Evolutionary conservation across 2,329 filamentous ascomycete species (phyloP).

Genomic region (Monilinia fructicola): DNA sequence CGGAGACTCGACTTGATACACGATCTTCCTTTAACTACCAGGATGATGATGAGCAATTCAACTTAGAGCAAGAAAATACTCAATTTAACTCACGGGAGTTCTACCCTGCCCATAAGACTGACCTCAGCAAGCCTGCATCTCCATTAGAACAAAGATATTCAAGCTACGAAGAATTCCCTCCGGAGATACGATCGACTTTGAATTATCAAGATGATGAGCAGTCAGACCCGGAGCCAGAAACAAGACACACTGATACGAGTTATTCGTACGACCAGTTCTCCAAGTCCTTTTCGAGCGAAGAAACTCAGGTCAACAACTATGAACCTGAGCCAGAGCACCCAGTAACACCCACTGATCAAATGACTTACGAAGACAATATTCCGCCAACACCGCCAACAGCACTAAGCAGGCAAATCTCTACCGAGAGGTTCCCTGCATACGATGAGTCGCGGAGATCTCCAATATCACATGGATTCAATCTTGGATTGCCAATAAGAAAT

Average conservation of each 20-base stretch:
- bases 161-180: not conserved
- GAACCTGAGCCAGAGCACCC: not conserved
- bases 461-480: not conserved
- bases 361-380: not conserved
- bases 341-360: not conserved
- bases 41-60: not conserved
- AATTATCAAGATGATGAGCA: not conserved
- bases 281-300: not conserved
- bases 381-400: not conserved
- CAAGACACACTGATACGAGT: not conserved
- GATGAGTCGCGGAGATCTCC: not conserved
- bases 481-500: not conserved
- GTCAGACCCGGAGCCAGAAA: not conserved
- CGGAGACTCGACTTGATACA: not conserved
- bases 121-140: not conserved
- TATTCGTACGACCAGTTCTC: not conserved
- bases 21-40: not conserved
- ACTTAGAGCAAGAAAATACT: not conserved
- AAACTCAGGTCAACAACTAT: not conserved
- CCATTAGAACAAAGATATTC: not conserved
- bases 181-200: not conserved
- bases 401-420: not conserved
- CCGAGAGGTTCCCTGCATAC: not conserved
- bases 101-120: not conserved
- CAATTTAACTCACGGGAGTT: no score